These are phyloP conservation scores for Chloris gayana DNA, from an alignment of 176 grass and related monocot genomes.

Conservation along the genomic window DNA sequence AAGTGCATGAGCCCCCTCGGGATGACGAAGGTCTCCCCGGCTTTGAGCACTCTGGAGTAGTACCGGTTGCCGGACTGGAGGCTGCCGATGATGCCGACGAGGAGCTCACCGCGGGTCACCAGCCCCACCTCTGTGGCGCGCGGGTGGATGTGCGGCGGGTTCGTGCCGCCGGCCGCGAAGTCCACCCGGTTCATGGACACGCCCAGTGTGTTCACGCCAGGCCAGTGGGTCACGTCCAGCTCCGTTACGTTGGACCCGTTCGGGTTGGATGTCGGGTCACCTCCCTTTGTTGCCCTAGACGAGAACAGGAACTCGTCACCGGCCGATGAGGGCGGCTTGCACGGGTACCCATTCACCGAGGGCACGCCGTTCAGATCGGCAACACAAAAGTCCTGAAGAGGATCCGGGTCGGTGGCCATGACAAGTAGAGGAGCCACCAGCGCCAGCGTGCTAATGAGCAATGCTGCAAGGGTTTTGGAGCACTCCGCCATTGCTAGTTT, in stretches of 20 bases:
- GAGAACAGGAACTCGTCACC: conserved; percentile 61
- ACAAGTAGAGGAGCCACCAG: conserved; percentile 21
- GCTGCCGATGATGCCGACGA: conserved; percentile 54
- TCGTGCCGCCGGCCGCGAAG: conserved; percentile 56
- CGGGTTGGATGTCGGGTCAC: conserved; percentile 34
- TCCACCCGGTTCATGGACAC: conserved; percentile 84
- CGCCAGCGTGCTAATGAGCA: background rate
- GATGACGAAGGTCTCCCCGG: conserved; percentile 61
- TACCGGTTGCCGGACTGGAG: conserved; percentile 37
- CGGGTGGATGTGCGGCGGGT: conserved; percentile 69
- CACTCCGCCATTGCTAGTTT: background rate
- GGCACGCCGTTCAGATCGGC: conserved; percentile 29
- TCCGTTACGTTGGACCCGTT: conserved; percentile 54
- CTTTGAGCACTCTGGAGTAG: conserved; percentile 51
- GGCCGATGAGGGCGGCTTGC: conserved; percentile 29
- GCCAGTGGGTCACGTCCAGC: conserved; percentile 47
- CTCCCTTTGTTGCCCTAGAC: background rate
- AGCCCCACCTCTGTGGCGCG: conserved; percentile 53
- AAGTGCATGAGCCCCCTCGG: conserved; percentile 70
- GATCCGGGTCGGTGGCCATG: conserved; percentile 41
- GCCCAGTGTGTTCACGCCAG: conserved; percentile 65
- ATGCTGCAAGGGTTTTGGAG: background rate
- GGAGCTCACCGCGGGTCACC: conserved; percentile 44
- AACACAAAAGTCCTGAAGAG: conserved; percentile 74
- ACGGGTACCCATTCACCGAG: conserved; percentile 49